phyloP scores from a whole-genome alignment of 352 stramenopile genomes.

The Pythium pyrilobum region DNA sequence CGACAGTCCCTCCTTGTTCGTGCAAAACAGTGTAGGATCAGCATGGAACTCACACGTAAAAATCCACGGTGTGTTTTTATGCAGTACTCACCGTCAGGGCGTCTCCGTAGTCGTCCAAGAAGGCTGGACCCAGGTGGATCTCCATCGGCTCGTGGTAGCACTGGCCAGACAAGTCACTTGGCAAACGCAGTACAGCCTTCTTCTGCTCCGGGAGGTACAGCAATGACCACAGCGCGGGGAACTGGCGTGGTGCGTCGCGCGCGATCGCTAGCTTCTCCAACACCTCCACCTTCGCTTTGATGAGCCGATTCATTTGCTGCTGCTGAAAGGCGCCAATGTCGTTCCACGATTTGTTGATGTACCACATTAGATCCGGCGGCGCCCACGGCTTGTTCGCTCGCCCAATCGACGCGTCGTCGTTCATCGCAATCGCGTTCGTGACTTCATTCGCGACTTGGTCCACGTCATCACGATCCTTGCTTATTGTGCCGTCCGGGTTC shows the following conservation, averaged over 20 bases:
- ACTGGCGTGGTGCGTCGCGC: neutral
- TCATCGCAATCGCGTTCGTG: neutral
- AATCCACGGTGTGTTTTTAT: too few relatives aligned
- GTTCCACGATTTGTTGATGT: constrained; percentile 7
- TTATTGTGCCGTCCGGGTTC: neutral
- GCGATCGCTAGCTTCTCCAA: neutral
- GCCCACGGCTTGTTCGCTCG: constrained; percentile 6
- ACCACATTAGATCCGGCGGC: constrained; percentile 14
- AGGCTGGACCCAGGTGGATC: neutral
- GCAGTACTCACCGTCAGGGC: constrained; percentile 2
- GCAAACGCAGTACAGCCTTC: neutral
- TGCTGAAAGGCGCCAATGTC: neutral
- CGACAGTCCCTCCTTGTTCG: neutral
- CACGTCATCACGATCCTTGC: neutral
- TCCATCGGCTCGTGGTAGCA: constrained; percentile 15
- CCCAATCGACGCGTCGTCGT: neutral
- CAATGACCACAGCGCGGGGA: constrained; percentile 12
- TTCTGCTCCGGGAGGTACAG: neutral
- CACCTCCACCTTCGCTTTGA: neutral
- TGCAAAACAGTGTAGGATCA: too few relatives aligned
- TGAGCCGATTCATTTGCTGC: neutral
- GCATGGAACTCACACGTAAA: too few relatives aligned
- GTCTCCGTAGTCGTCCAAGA: neutral
- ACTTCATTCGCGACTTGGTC: neutral
- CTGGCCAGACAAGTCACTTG: constrained; percentile 7